phyloP scores from a whole-genome alignment of 2,329 filamentous ascomycete genomes.

The Hypoxylon rubiginosum region DNA sequence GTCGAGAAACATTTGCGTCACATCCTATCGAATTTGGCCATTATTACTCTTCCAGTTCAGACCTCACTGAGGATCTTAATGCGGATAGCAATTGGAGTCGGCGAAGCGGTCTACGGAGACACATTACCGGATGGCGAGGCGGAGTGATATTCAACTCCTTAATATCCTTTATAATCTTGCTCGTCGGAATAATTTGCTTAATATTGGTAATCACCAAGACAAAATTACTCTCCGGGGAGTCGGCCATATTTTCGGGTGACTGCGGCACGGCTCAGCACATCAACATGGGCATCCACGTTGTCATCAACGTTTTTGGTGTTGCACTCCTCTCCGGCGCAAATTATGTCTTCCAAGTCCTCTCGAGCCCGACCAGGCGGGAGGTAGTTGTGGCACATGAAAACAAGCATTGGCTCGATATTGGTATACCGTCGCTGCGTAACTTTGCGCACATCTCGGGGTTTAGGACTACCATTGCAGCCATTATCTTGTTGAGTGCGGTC shows the following conservation, averaged over 20 bases:
- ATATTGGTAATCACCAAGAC: slow-evolving; percentile 55
- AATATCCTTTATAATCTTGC: slow-evolving; percentile 55
- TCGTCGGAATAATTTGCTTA: slow-evolving; percentile 57
- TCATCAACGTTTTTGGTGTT: slow-evolving; percentile 60
- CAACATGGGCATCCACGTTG: slow-evolving; percentile 59
- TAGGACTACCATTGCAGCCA: slow-evolving; percentile 56
- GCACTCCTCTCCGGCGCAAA: slow-evolving; percentile 64
- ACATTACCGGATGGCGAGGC: slow-evolving; percentile 62
- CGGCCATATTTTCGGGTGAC: slow-evolving; percentile 56
- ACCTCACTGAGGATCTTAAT: slow-evolving; percentile 39
- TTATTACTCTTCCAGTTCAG: slow-evolving; percentile 47
- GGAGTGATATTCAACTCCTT: slow-evolving; percentile 61
- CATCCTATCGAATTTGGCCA: slow-evolving; percentile 55
- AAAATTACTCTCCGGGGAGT: slow-evolving; percentile 53
- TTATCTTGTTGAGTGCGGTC: slow-evolving; percentile 59
- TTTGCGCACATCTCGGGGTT: slow-evolving; percentile 58
- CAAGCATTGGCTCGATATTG: slow-evolving; percentile 66
- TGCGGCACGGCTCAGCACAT: slow-evolving; percentile 56
- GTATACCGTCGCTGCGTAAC: slow-evolving; percentile 66
- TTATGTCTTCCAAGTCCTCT: slow-evolving; percentile 68
- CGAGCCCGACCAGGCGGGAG: slow-evolving; percentile 66
- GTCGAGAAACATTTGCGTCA: slow-evolving; percentile 51
- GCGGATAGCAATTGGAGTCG: slow-evolving; percentile 47
- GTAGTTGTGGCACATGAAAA: slow-evolving; percentile 61
- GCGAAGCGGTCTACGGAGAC: slow-evolving; percentile 48